Evolutionary conservation across 2,329 filamentous ascomycete genomes (phyloP), one percentile per base, ranked within the genome.

Genomic region (Pseudogymnoascus sp.): DNA sequence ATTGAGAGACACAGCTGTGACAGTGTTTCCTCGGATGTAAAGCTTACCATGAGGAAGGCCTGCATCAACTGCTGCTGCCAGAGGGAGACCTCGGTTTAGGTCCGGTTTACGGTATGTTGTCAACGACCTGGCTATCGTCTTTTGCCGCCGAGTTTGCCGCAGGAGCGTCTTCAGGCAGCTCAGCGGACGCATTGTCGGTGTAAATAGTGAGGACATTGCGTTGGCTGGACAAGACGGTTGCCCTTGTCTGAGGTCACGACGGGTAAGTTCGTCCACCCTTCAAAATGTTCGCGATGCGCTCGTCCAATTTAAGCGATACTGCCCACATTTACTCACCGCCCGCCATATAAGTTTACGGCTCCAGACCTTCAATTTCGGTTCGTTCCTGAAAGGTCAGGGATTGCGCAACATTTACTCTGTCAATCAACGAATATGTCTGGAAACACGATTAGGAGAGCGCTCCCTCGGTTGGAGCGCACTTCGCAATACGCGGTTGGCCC

Each of bases 161-260:
- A 90, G 71, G 37, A 84, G 76, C 30, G 83, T 78, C 75, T 88
- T 89, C 72, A 89, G 84, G 75, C 85, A 87, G 79, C 84, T 83
- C 71, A 89, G 75, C 64, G 88, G 87, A 82, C 88, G 85, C 75
- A 79, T 72, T 54, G 79, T 75, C 61, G 69, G 69, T 41, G 62
- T 68, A 66, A 60, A 43, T 41, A 64, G 62, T 18, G 67, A 68
- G 22, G 70, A 66, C 70, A 72, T 70, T 33, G 37, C 67, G 63
- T 43, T 63, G 41, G 36, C 18, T 60, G 37, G 58, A 60, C 36
- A 47, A 25, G 33, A 41, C 37, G 57, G n/a, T 37, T 60, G 38
- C 38, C 58, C 22, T 57, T 47, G 58, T 50, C 58, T 25, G 36
- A 25, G 58, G 12, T 37, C 36, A 37, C 37, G 3, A 38, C 25